Base-by-base conservation (phyloP, 2,329 filamentous ascomycete species). In the Zasmidium angulare region DNA sequence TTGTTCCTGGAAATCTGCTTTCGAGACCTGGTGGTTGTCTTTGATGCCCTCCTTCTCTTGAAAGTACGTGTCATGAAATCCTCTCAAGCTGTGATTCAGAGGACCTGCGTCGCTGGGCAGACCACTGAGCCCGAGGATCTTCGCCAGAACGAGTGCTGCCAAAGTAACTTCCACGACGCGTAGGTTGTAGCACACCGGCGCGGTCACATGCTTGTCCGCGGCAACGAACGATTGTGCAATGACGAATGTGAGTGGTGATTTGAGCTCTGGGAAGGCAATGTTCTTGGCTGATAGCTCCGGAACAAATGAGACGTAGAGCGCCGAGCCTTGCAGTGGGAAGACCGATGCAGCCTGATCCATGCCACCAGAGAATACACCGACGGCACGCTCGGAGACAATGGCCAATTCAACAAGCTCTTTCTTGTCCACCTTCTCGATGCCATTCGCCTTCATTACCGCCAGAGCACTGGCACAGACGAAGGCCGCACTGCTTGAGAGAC, bases 311-410 rank as follows among this genome's bases (percentile, higher is more conserved):
- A 97, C 93, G 72, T 96, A 93, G 47, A 97, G 85, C 10, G 95
- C 92, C 43, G 89, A 90, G 53, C 91, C 93, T 65, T 88, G 87
- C 69, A 91, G 84, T 0, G 92, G 93, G 77, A 99, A 95, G 64
- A 99, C 93, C 0, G 93, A 98, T 31, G 95, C 95, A 14, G 92
- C 88, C 78, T 99, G 95, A 72, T 99, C 95, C 95, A 99, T 98
- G 57, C 93, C 95, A 75, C 95, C 95, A 3, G 92, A 96, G 78
- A 98, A 98, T 68, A 99, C 95, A 53, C 95, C 95, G 2, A 98
- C 95, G 17, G 90, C 88, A 58, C 95, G 86, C 79, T 99, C 95
- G 49, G 92, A 96, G 40, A 97, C 91, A 66, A 99, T 93, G 21
- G 95, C 93, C 53, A 98, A 82, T 77, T 98, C 93, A 1, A 93